Percentiles rank a stretch among this genome's conserved stretches.
These are phyloP conservation scores for Talaromyces trachyspermus DNA, from an alignment of 495 filamentous ascomycete genomes.

Conservation along the genomic window DNA sequence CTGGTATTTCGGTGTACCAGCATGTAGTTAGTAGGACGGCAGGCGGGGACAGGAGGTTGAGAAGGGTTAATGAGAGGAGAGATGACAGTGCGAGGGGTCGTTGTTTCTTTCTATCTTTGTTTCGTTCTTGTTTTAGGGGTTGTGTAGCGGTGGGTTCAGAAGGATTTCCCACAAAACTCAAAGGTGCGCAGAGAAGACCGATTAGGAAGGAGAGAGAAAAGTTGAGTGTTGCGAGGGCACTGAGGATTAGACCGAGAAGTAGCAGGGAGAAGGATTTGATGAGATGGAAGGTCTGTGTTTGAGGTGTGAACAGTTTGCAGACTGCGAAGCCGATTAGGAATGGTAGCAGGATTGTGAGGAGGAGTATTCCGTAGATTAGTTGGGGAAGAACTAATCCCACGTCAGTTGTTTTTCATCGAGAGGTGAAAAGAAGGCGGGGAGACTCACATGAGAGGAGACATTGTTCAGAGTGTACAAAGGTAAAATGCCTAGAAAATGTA, in stretches of 20 bases:
- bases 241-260: constrained; percentile 82
- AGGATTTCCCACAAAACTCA: constrained; percentile 54
- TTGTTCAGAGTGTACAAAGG: constrained; percentile 88
- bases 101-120: constrained; percentile 2
- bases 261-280: constrained; percentile 89
- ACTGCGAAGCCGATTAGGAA: constrained; percentile 33
- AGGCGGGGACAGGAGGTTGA: constrained; percentile 60
- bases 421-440: constrained; percentile 3
- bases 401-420: no score
- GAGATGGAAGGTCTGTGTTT: constrained; percentile 43
- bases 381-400: constrained; percentile 54
- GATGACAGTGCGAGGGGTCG: constrained; percentile 13
- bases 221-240: constrained; percentile 90
- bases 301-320: constrained; percentile 20
- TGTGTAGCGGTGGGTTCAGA: constrained; percentile 6
- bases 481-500: constrained; percentile 72
- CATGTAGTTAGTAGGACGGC: constrained; percentile 50
- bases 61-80: constrained; percentile 25
- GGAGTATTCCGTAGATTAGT: constrained; percentile 43
- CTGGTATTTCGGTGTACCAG: constrained; percentile 38
- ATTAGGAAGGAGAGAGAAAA: constrained; percentile 86
- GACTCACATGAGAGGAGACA: constrained; percentile 54
- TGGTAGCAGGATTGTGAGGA: constrained; percentile 51
- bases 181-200: constrained; percentile 67
- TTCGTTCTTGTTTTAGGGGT: constrained; percentile 3